Conservation (phyloP, 768 basidiomycete species). For the Pulveroboletus sp. region DNA sequence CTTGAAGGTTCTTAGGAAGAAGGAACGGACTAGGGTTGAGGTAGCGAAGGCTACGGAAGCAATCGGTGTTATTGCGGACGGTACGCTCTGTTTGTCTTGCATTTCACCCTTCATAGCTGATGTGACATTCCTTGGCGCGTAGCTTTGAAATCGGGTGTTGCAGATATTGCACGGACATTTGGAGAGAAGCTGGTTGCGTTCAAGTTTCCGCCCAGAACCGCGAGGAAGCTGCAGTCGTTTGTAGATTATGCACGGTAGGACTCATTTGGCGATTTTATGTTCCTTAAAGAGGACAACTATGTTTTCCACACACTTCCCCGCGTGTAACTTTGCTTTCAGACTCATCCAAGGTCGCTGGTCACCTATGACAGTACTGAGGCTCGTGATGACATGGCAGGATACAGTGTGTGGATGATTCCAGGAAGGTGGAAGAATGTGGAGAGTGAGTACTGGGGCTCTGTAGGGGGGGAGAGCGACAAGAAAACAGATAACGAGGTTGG, state of each 20-base stretch:
- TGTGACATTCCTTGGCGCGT: background rate
- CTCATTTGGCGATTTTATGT: background rate
- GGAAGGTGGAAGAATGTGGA: no score
- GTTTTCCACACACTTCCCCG: background rate
- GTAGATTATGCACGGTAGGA: conserved; percentile 52
- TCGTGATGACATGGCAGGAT: no score
- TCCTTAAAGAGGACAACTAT: background rate
- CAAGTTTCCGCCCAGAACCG: conserved; percentile 68
- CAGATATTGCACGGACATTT: conserved; percentile 65
- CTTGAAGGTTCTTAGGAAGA: conserved; percentile 33
- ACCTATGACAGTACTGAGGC: no score
- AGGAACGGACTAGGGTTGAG: conserved; percentile 42
- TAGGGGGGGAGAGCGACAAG: no score
- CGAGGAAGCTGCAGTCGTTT: conserved; percentile 64
- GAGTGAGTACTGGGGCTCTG: no score
- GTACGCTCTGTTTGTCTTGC: conserved; percentile 37
- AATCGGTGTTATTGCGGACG: conserved; percentile 50
- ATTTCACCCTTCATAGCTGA: background rate
- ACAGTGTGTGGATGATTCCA: no score
- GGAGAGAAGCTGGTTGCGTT: conserved; percentile 70
- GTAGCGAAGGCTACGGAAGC: conserved; percentile 51
- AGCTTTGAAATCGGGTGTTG: conserved; percentile 63
- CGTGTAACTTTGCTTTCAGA: no score
- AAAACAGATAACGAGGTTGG: no score
- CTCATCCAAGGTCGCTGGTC: no score